Base-by-base conservation (phyloP, 2,329 filamentous ascomycete species). In the Xylaria arbuscula region DNA sequence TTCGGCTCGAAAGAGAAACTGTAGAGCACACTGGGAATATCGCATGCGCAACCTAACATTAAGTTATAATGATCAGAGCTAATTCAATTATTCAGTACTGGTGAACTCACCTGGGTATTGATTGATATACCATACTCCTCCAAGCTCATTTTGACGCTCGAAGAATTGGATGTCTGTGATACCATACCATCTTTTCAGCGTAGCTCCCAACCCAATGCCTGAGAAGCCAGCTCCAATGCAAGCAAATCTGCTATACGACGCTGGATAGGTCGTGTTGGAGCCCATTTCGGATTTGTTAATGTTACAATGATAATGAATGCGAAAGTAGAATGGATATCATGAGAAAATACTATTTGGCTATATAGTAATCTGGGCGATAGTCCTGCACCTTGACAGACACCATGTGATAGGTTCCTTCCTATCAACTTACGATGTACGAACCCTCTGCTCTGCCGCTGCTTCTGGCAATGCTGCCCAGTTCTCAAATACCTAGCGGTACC, bases 81-180 rank as follows among this genome's bases (percentile, higher is more conserved):
- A 17, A 45, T 1, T 3, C 5, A 17, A 45, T 7, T 2, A 45
- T 45, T 45, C 1, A 45, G 13, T 1, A 45, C 5, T 3, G 28
- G 40, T 7, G 15, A 7, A 45, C 40, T 17, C 17, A 45, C 40
- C 40, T 45, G 40, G 40, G 15, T 45, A 45, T 45, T 45, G 40
- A 45, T 45, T 45, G 40, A 45, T 45, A 17, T 45, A 45, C 40
- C 40, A 45, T 17, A 13, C n/a, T 15, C 40, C 40, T 45, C 40
- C 40, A 17, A 45, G 40, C 15, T 45, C 15, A n/a, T 17, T 17
- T 15, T 45, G 40, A 45, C 40, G 40, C 40, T 45, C 40, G 40
- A 45, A 45, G 15, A 45, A 17, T 45, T 45, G 40, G n/a, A 45
- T 45, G n/a, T 45, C 40, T 45, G 40, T 45, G 40, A 45, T 45